Conservation (phyloP, 805 yeast genomes). For the Alloascoidea hylecoeti region DNA sequence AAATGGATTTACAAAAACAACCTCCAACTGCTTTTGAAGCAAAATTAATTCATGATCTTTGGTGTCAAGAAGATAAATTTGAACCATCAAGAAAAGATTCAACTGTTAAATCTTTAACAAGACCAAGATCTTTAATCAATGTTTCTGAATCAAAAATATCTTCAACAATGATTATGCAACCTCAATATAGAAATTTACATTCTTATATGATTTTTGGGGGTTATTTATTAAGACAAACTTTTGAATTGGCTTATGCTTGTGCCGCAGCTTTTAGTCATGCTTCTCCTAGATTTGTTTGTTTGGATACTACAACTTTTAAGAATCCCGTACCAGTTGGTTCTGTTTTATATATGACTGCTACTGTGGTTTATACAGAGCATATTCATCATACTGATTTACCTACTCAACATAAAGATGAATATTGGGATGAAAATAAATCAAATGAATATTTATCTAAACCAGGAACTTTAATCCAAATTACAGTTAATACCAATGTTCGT, state of each 20-base stretch:
- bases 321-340: slow-evolving; percentile 96
- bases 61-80: slow-evolving; percentile 27
- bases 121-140: slow-evolving; percentile 38
- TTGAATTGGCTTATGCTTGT: slow-evolving; percentile 86
- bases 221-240: slow-evolving; percentile 79
- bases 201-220: slow-evolving; percentile 95
- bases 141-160: slow-evolving; percentile 62
- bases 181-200: slow-evolving; percentile 91
- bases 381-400: slow-evolving; percentile 27
- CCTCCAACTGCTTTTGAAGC: slow-evolving; percentile 70
- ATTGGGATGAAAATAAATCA: slow-evolving; percentile 8
- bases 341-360: slow-evolving; percentile 69
- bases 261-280: slow-evolving; percentile 82
- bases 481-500: slow-evolving; percentile 72
- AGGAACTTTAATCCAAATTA: slow-evolving; percentile 81
- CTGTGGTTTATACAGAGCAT: slow-evolving; percentile 79
- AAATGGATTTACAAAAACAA: slow-evolving; percentile 39
- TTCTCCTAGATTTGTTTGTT: slow-evolving; percentile 77
- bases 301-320: slow-evolving; percentile 84
- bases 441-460: slow-evolving; percentile 8
- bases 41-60: slow-evolving; percentile 60
- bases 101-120: slow-evolving; percentile 15
- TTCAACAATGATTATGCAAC: slow-evolving; percentile 87
- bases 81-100: slow-evolving; percentile 11
- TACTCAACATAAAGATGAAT: slow-evolving; percentile 2